Evolutionary conservation across 306 rosid genomes (phyloP), one percentile per base, ranked within the genome.

Genomic region (Rosa rugosa): DNA sequence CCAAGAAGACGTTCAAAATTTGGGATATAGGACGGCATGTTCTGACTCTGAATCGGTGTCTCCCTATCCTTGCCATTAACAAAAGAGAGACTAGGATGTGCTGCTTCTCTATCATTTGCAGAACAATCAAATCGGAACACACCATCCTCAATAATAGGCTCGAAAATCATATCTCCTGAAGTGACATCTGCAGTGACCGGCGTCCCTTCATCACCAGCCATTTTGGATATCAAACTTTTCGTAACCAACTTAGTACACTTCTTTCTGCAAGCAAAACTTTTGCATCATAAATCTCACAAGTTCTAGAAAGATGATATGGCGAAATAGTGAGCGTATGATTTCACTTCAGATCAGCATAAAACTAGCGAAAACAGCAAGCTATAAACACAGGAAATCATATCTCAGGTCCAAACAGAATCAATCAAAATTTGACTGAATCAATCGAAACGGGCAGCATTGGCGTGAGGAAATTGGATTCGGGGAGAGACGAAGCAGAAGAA

Each of bases 51-150:
- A 64, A 92, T 81, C 5, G 89, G 85, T 0, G 84, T 84, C 40
- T 92, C 94, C 86, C 97, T 88, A 73, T 82, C 90, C 63, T 75
- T 84, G 75, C 86, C 80, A 67, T 88, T 87, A 47, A 77, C 57
- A 78, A 94, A 94, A 65, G 97, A 92, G 75, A 90, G 40, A 78
- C 97, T 94, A 11, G 98, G 97, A 86, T 42, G 75, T 71, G 94
- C 93, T 75, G 85, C 90, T 71, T 73, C 81, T 84, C 92, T 88
- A 85, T 84, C 93, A 81, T 80, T 68, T 49, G 80, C 77, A 73
- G 96, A 90, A 87, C 97, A 94, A 82, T 94, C 97, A 81, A 90
- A 94, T 78, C 98, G 90, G 73, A 90, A 94, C 56, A 94, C 88
- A 60, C 96, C 93, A 44, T 90, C 94, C 80, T 86, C 93, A 82